Percentiles rank a stretch among this genome's conserved stretches.
Evolutionary conservation across 306 rosid genomes (phyloP).

Genomic region (Corylus avellana): DNA sequence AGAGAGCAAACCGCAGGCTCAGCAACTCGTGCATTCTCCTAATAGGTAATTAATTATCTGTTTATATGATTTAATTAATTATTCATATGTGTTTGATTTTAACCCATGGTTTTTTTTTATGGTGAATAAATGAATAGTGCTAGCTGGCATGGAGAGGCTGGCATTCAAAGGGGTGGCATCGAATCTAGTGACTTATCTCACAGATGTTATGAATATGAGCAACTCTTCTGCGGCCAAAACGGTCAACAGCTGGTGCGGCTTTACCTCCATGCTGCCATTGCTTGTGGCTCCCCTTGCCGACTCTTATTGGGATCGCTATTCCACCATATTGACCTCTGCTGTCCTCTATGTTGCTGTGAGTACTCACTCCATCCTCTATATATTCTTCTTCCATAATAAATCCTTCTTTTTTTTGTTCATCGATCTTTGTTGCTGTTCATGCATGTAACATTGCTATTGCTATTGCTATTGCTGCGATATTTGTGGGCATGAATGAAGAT

Average conservation of each 20-base stretch:
- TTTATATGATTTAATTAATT: neutral
- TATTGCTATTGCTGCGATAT: neutral
- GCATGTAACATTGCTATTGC: too few relatives aligned
- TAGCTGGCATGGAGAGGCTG: constrained; percentile 92
- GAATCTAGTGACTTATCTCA: constrained; percentile 75
- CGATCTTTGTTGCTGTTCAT: too few relatives aligned
- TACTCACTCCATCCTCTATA: constrained; percentile 3
- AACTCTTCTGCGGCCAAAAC: constrained; percentile 91
- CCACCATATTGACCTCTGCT: constrained; percentile 67
- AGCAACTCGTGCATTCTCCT: constrained; percentile 80
- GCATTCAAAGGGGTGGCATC: constrained; percentile 93
- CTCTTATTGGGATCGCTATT: constrained; percentile 73
- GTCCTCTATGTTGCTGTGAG: constrained; percentile 76
- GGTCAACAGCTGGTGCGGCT: constrained; percentile 82
- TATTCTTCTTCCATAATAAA: constrained; percentile 3
- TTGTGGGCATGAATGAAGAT: neutral
- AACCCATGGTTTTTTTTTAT: neutral
- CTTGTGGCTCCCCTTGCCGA: constrained; percentile 84
- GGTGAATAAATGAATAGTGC: constrained; percentile 28
- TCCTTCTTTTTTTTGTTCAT: neutral
- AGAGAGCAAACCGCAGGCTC: constrained; percentile 35
- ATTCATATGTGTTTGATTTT: neutral
- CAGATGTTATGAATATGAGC: constrained; percentile 76
- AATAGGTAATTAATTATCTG: constrained; percentile 47
- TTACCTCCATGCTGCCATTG: constrained; percentile 86